These are phyloP conservation scores for Hypericum androsaemum DNA, from an alignment of 345 rosid genomes.

Conservation along the genomic window DNA sequence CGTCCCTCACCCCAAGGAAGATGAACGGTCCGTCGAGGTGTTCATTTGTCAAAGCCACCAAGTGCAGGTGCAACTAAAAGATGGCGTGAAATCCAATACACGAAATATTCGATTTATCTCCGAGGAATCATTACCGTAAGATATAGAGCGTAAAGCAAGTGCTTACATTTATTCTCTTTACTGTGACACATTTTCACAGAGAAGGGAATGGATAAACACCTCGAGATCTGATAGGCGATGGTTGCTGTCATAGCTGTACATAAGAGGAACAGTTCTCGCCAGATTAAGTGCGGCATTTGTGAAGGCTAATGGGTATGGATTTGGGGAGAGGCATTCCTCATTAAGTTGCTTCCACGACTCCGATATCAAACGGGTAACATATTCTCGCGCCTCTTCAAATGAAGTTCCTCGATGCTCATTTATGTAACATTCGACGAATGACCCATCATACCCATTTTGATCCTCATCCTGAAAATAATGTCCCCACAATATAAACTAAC, in stretches of 20 bases:
- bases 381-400: constrained; percentile 22
- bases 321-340: constrained; percentile 29
- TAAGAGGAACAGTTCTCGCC: constrained; percentile 49
- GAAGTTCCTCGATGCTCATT: constrained; percentile 27
- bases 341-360: constrained; percentile 50
- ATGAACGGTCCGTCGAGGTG: too few relatives aligned
- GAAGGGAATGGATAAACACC: too few relatives aligned
- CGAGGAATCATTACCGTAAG: too few relatives aligned
- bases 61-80: too few relatives aligned
- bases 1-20: too few relatives aligned
- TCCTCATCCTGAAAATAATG: constrained; percentile 40
- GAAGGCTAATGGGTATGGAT: constrained; percentile 28
- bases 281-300: constrained; percentile 27
- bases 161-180: too few relatives aligned
- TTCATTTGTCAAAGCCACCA: too few relatives aligned
- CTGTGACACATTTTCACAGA: too few relatives aligned
- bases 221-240: constrained; percentile 35
- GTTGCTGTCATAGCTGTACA: constrained; percentile 40
- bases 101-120: too few relatives aligned
- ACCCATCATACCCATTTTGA: constrained; percentile 49
- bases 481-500: too few relatives aligned
- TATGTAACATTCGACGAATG: constrained; percentile 44
- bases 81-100: too few relatives aligned
- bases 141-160: too few relatives aligned
- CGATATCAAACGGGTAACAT: constrained; percentile 27